Conservation (phyloP, 2,329 filamentous ascomycete species). For the Cercospora sp. region DNA sequence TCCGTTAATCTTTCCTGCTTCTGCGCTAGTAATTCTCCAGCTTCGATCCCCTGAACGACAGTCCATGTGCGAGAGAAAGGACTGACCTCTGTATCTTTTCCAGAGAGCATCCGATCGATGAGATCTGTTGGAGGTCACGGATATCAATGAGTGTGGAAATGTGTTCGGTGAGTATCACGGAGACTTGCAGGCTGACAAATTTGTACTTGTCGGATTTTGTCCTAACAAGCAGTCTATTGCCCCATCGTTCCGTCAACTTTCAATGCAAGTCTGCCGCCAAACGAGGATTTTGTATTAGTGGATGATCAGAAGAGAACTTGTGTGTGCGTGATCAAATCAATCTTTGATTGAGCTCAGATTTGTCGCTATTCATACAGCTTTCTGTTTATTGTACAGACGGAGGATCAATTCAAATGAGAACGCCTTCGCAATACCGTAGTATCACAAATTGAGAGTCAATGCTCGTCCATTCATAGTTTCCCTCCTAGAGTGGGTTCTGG, state of each 20-base stretch:
- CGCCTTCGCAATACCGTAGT: neutral
- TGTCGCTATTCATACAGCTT: neutral
- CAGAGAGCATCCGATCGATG: neutral
- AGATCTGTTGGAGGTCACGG: neutral
- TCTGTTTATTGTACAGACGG: neutral
- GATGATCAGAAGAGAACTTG: neutral
- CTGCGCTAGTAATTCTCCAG: too few relatives aligned
- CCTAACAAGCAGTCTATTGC: neutral
- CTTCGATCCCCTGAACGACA: too few relatives aligned
- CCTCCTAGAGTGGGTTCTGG: slow-evolving; percentile 1
- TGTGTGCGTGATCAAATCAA: neutral
- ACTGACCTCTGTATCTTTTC: neutral
- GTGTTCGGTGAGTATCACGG: neutral
- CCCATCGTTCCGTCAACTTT: neutral
- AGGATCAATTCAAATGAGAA: neutral
- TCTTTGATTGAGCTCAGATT: neutral
- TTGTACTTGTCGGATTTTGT: too few relatives aligned
- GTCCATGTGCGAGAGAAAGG: too few relatives aligned
- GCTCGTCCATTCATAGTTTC: neutral
- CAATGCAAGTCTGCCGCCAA: neutral
- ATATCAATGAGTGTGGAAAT: neutral
- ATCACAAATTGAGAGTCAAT: neutral
- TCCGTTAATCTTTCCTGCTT: too few relatives aligned
- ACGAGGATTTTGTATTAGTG: neutral
- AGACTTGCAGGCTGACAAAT: neutral